Evolutionary conservation across 2,329 filamentous ascomycete genomes (phyloP), one percentile per base, ranked within the genome.

Genomic region (Fusarium euwallaceae): DNA sequence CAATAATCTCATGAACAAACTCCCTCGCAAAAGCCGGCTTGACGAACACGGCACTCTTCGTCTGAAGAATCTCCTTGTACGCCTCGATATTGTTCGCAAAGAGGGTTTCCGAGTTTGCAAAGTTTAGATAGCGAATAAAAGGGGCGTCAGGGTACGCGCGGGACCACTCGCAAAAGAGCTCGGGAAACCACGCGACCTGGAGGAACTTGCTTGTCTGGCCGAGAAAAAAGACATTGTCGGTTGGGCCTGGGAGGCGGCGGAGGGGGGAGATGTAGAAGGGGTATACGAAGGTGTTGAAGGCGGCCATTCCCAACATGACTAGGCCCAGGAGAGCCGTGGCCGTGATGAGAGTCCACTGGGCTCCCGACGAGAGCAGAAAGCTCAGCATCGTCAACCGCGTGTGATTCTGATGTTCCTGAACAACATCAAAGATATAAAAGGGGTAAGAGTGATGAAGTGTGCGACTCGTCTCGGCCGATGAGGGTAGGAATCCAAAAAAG

Each of bases 201-300:
- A 80, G 69, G 36, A 80, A 78, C 59, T 82, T 83, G 22, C 80
- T 66, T 55, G 80, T 80, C 71, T 87, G 84, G 8, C 86, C 86
- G 14, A 87, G 68, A 45, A 87, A 73, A 55, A 82, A 79, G 45
- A 80, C 74, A 39, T 84, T 80, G 60, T 85, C 79, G 76, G 81
- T 83, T 17, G 86, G 86, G 1, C 84, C 85, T 0, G 86, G 86
- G 2, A 88, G 72, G 60, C 85, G 77, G 16, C 85, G 81, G n/a
- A 87, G 77, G 0, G 85, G 83, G 0, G 86, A 88, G 55, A 86
- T 66, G 64, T 82, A 81, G 59, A 80, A 80, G 5, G 86, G 86
- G 66, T 86, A 87, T 27, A 88, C 70, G 66, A 86, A 79, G 43
- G 83, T 24, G 39, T 70, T 74, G 63, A 77, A 76, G 34, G 34